A percentile compares a stretch with the other conserved stretches of the same genome.
phyloP scores from a whole-genome alignment of 2,329 filamentous ascomycete species.

The Aspergillus fijiensis region DNA sequence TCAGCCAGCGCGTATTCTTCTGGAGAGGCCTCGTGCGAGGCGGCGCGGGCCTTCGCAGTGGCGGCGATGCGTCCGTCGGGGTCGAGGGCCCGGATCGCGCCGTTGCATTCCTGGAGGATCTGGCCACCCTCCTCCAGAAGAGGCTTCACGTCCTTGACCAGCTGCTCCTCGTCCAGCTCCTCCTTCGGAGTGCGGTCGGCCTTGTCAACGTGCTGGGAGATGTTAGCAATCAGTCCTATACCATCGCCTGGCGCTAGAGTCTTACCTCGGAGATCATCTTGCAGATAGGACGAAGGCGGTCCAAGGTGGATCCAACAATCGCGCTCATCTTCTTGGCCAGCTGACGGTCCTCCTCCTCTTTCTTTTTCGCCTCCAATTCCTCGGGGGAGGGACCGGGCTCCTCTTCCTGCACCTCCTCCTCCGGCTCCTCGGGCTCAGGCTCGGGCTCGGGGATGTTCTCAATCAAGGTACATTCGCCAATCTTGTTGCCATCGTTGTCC shows the following conservation, averaged over 20 bases:
- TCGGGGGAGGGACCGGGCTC: slow-evolving; percentile 40
- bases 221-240: slow-evolving; percentile 11
- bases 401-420: slow-evolving; percentile 35
- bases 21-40: slow-evolving; percentile 71
- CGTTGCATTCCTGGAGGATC: slow-evolving; percentile 83
- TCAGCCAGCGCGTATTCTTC: slow-evolving; percentile 86
- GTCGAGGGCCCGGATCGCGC: slow-evolving; percentile 81
- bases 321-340: slow-evolving; percentile 72
- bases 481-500: slow-evolving; percentile 62
- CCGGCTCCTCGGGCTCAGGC: slow-evolving; percentile 36
- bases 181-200: slow-evolving; percentile 80
- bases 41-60: slow-evolving; percentile 78
- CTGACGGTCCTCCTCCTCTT: slow-evolving; percentile 68
- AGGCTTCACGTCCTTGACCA: slow-evolving; percentile 82
- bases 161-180: slow-evolving; percentile 83
- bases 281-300: slow-evolving; percentile 80
- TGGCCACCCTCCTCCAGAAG: slow-evolving; percentile 82
- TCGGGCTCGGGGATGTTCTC: slow-evolving; percentile 53
- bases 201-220: slow-evolving; percentile 66
- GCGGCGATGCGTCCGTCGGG: slow-evolving; percentile 82
- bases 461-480: slow-evolving; percentile 62
- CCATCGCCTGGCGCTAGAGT: neutral
- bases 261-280: slow-evolving; percentile 78
- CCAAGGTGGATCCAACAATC: slow-evolving; percentile 74
- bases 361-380: slow-evolving; percentile 56